These are phyloP conservation scores for Colletotrichum gloeosporioides DNA, from an alignment of 2,329 filamentous ascomycete genomes.

Conservation along the genomic window DNA sequence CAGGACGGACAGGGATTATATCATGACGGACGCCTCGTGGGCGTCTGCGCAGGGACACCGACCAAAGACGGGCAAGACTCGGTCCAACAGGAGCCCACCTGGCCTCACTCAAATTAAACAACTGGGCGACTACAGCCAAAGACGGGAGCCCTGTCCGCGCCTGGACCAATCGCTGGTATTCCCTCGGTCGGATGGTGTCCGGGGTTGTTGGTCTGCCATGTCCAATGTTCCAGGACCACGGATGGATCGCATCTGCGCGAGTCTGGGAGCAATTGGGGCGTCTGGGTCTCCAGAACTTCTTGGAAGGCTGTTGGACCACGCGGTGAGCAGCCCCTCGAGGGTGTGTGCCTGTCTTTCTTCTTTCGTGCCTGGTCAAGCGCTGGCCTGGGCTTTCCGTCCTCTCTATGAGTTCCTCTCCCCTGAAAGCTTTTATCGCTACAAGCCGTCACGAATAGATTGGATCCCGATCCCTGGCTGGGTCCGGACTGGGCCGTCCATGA, in stretches of 20 bases:
- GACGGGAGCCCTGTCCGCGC: slow-evolving; percentile 1
- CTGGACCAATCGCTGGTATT: slow-evolving; percentile 9
- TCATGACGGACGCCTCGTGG: neutral
- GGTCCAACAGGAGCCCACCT: neutral
- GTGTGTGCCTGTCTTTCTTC: neutral
- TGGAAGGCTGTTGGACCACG: neutral
- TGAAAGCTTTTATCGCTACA: slow-evolving; percentile 11
- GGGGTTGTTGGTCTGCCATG: slow-evolving; percentile 1
- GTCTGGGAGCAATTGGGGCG: neutral
- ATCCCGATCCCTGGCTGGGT: neutral
- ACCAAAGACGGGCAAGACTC: neutral
- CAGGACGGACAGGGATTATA: slow-evolving; percentile 1
- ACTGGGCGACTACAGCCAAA: slow-evolving; percentile 2
- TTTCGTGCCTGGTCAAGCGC: neutral
- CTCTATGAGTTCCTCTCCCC: neutral
- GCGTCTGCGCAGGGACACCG: neutral
- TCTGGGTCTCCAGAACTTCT: neutral
- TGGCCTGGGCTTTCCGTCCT: neutral
- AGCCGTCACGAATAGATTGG: slow-evolving; percentile 17
- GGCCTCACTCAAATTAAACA: slow-evolving; percentile 20
- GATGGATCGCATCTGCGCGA: slow-evolving; percentile 2
- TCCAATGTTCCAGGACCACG: slow-evolving; percentile 5
- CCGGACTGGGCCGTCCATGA: slow-evolving; percentile 13
- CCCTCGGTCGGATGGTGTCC: neutral
- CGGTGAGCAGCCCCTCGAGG: neutral